Conservation (phyloP, 805 yeast genomes). For the Maudiozyma pseudohumilis region DNA sequence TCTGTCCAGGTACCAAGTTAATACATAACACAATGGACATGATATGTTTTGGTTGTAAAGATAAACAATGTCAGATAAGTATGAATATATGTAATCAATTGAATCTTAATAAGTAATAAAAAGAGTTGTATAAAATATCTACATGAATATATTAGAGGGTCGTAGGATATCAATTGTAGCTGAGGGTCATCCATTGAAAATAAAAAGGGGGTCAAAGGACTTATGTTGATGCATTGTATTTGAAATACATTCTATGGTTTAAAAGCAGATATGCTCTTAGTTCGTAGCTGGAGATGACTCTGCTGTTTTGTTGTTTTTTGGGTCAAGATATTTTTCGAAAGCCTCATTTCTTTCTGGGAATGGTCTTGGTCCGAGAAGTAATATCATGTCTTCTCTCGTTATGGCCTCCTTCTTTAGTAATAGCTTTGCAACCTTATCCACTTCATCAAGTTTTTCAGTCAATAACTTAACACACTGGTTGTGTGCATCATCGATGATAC, state of each 20-base stretch:
- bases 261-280: not conserved
- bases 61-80: too few species aligned
- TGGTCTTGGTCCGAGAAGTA: constrained; percentile 84
- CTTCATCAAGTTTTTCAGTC: constrained; percentile 56
- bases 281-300: constrained; percentile 9
- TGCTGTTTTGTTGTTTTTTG: constrained; percentile 5
- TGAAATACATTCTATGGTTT: not conserved
- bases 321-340: constrained; percentile 74
- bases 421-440: constrained; percentile 80
- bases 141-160: constrained; percentile 5
- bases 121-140: constrained; percentile 3
- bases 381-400: constrained; percentile 89
- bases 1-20: too few species aligned
- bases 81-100: too few species aligned
- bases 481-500: constrained; percentile 70
- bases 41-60: too few species aligned
- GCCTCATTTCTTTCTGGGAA: constrained; percentile 86
- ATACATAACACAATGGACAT: too few species aligned
- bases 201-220: constrained; percentile 1
- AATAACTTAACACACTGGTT: constrained; percentile 56
- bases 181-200: too few species aligned
- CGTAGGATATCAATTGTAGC: not conserved
- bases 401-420: constrained; percentile 79
- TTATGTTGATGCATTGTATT: not conserved
- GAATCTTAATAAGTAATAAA: not conserved